Evolutionary conservation across 2,329 filamentous ascomycete species (phyloP).

Genomic region (Cercospora beticola): DNA sequence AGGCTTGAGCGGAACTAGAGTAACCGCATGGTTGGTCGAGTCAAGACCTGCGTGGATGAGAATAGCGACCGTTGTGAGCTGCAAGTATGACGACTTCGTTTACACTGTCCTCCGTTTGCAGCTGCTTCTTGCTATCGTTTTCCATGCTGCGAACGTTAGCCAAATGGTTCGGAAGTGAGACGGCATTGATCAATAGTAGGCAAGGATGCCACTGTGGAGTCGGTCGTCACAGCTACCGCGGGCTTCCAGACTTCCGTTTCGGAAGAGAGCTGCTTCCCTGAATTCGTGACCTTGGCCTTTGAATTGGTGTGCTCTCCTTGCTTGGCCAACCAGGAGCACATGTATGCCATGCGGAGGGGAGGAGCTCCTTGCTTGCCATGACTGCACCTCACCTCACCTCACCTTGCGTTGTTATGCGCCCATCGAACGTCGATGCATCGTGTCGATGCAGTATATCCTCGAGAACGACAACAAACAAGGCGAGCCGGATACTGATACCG

Average conservation of each 20-base stretch:
- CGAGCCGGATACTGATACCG: constrained; percentile 7
- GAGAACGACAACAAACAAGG: background rate
- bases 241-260: background rate
- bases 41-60: background rate
- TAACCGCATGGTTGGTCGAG: background rate
- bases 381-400: constrained; percentile 1
- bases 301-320: constrained; percentile 10
- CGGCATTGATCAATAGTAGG: background rate
- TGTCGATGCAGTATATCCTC: background rate
- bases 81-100: background rate
- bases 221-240: background rate
- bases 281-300: background rate
- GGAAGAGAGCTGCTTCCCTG: background rate
- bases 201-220: background rate
- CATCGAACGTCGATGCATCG: background rate
- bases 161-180: background rate
- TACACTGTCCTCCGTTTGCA: background rate
- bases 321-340: background rate
- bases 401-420: background rate
- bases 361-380: constrained; percentile 4
- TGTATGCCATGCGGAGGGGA: background rate
- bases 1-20: background rate
- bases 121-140: background rate
- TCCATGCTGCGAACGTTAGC: background rate
- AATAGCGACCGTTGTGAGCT: background rate